Conservation (phyloP, 2,329 filamentous ascomycete genomes). For the Fusarium concolor region DNA sequence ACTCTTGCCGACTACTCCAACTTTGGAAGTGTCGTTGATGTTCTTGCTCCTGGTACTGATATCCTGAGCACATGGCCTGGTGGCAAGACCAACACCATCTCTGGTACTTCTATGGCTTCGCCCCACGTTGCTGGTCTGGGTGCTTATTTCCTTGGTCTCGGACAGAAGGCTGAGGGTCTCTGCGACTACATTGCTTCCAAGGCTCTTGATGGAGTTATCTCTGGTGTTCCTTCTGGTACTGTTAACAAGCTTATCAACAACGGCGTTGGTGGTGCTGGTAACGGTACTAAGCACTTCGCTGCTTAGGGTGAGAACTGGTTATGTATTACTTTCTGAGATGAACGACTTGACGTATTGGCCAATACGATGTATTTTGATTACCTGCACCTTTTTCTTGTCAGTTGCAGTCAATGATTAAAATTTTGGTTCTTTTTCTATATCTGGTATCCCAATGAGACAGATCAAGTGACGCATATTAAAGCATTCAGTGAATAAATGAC, state of each 20-base stretch:
- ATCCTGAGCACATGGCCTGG: conserved; percentile 63
- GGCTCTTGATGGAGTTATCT: conserved; percentile 27
- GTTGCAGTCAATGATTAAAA: not conserved
- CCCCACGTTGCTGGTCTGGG: conserved; percentile 58
- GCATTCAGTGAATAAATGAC: not conserved
- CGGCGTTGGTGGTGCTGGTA: conserved; percentile 7
- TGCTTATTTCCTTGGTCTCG: conserved; percentile 57
- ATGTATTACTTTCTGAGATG: conserved; percentile 13
- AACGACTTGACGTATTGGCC: conserved; percentile 20
- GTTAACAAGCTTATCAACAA: conserved; percentile 41
- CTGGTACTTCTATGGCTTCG: conserved; percentile 59
- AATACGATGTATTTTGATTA: conserved; percentile 6
- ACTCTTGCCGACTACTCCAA: conserved; percentile 63
- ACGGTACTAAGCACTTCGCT: not conserved
- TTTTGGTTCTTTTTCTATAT: no score
- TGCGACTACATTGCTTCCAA: conserved; percentile 37
- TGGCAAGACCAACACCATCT: conserved; percentile 54
- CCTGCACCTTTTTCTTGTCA: not conserved
- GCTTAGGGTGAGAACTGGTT: not conserved
- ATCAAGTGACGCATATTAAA: no score
- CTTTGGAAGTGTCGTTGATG: conserved; percentile 61
- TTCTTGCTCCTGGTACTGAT: conserved; percentile 62
- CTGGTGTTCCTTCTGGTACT: conserved; percentile 21
- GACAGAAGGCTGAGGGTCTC: conserved; percentile 35
- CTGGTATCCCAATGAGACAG: no score